Conservation (phyloP, 1,284 basidiomycete species). For the Ceratobasidium sp. region DNA sequence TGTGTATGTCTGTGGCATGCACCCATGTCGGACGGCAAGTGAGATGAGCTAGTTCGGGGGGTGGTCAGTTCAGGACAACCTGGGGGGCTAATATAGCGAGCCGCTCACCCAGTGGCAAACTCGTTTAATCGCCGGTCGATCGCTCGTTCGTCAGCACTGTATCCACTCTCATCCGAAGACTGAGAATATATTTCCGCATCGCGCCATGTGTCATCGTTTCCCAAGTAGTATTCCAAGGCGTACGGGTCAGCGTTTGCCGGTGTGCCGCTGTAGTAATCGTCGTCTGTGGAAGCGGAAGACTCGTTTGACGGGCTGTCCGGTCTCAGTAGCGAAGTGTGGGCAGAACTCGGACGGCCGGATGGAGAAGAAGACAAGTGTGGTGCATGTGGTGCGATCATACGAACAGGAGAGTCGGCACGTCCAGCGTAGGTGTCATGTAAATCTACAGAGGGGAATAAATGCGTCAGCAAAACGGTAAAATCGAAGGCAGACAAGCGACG, state of each 20-base stretch:
- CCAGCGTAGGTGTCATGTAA: background rate
- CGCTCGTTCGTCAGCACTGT: slow-evolving; percentile 10
- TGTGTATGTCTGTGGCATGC: background rate
- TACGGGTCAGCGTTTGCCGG: slow-evolving; percentile 28
- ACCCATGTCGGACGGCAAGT: slow-evolving; percentile 29
- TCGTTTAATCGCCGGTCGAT: slow-evolving; percentile 3
- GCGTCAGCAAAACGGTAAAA: slow-evolving; percentile 20
- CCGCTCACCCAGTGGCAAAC: slow-evolving; percentile 14
- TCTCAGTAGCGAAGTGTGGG: slow-evolving; percentile 20
- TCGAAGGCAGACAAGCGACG: slow-evolving; percentile 23
- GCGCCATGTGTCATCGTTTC: slow-evolving; percentile 33
- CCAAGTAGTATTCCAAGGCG: slow-evolving; percentile 34
- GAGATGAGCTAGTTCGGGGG: slow-evolving; percentile 21
- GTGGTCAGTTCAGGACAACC: background rate
- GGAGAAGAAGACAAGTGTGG: background rate
- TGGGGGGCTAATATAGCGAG: background rate
- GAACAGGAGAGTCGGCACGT: background rate
- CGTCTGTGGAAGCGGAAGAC: slow-evolving; percentile 34
- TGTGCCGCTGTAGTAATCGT: background rate
- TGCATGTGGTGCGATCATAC: slow-evolving; percentile 1
- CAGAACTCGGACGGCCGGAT: slow-evolving; percentile 1
- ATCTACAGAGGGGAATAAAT: background rate
- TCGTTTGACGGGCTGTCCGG: slow-evolving; percentile 35
- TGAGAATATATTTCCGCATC: slow-evolving; percentile 24
- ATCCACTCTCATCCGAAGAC: slow-evolving; percentile 24